These are phyloP conservation scores for Globisporangium paddicum DNA, from an alignment of 352 stramenopile species.

Conservation along the genomic window DNA sequence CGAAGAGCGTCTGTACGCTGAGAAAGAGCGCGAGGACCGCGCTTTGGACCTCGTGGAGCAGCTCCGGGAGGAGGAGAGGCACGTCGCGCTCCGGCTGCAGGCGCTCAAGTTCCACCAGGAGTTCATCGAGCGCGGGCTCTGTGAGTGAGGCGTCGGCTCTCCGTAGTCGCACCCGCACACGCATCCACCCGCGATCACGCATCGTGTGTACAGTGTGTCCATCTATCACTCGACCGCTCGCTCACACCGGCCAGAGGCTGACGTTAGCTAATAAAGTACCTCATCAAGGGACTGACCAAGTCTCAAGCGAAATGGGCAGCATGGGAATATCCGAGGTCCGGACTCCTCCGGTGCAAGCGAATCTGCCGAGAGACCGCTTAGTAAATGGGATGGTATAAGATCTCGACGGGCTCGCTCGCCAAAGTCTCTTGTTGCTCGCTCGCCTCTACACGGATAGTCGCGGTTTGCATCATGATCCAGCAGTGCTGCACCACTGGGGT, in stretches of 20 bases:
- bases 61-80: conserved; percentile 58
- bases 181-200: not conserved
- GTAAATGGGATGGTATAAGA: too few species aligned
- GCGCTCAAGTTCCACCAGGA: conserved; percentile 52
- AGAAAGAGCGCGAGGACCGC: conserved; percentile 38
- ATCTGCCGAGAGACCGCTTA: too few species aligned
- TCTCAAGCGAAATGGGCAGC: too few species aligned
- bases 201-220: too few species aligned
- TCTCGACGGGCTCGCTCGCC: too few species aligned
- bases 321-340: too few species aligned
- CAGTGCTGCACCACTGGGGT: too few species aligned
- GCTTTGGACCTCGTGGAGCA: conserved; percentile 29
- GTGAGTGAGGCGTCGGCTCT: not conserved
- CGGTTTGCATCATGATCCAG: too few species aligned
- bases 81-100: conserved; percentile 42
- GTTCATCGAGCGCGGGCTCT: conserved; percentile 26
- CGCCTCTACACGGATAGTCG: too few species aligned
- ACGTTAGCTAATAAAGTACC: not conserved
- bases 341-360: too few species aligned
- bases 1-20: conserved; percentile 24
- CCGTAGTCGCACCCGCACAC: not conserved
- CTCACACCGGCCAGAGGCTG: not conserved
- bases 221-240: not conserved
- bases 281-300: too few species aligned
- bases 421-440: too few species aligned